Evolutionary conservation across 495 filamentous ascomycete species (phyloP), one percentile per base, ranked within the genome.

Genomic region (Hypoxylon cercidicola): DNA sequence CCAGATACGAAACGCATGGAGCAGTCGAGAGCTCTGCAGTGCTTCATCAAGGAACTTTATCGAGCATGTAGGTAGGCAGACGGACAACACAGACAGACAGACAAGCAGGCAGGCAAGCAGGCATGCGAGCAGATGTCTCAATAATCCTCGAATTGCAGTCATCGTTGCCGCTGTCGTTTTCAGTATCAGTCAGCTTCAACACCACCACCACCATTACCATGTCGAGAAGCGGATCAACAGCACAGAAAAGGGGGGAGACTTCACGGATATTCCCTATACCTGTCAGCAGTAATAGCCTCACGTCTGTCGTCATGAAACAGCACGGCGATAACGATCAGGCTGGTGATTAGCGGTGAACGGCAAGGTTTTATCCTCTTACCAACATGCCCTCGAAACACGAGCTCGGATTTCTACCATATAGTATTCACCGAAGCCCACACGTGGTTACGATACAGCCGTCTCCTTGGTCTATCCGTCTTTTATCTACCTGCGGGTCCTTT

Each of bases 301-400:
- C 16, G 16, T 19, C 16, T 20, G 8, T 43, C 44, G 25, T 44
- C 53, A 60, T 47, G 49, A 51, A 60, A 55, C 59, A 55, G n/a
- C 10, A 11, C 43, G 54, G 45, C 50, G 50, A 63, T 47, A 57
- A 57, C 47, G 34, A 50, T 25, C 40, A 13, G 41, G 21, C 28
- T 48, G 64, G 23, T 63, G 59, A 63, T 68, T 55, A 63, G 64
- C 59, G 64, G 64, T 68, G 59, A 59, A 55, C 54, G 12, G 30
- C 30, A 32, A 4, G 30, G 30, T 2, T 32, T 32, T 32, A 10
- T 32, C 30, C 9, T 32, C 30, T 32, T 11, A 32, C 30, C 30
- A 32, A 32, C 30, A 2, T 32, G 23, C 23, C 5, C 23, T 25
- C 23, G 2, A n/a, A n/a, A n/a, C 5, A 2, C 23, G 7, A 32